phyloP scores from a whole-genome alignment of 768 basidiomycete species.

The Pleurotus giganteus region DNA sequence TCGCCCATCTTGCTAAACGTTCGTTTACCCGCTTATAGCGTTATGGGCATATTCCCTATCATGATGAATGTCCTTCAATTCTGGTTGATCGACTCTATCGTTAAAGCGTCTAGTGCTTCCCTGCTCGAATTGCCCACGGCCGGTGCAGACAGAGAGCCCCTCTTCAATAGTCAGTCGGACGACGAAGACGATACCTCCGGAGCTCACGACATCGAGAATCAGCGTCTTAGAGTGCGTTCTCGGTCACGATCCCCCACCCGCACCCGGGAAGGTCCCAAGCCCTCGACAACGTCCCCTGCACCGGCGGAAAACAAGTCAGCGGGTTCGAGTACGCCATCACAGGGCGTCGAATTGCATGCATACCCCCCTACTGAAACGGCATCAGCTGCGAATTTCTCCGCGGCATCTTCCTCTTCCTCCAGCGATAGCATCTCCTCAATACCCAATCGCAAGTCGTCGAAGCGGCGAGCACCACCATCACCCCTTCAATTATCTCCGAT shows the following conservation, averaged over 20 bases:
- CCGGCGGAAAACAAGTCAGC: constrained; percentile 41
- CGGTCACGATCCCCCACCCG: constrained; percentile 30
- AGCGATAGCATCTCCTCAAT: constrained; percentile 20
- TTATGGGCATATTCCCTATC: constrained; percentile 91
- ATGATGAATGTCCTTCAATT: constrained; percentile 90
- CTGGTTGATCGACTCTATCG: constrained; percentile 92
- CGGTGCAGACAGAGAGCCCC: constrained; percentile 53
- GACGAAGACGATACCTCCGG: constrained; percentile 47
- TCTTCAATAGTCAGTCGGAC: constrained; percentile 51
- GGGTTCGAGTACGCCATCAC: constrained; percentile 30
- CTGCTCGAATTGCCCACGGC: constrained; percentile 40
- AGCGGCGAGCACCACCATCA: constrained; percentile 38
- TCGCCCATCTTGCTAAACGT: neutral
- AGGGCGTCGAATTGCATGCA: constrained; percentile 41
- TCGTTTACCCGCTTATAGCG: constrained; percentile 38
- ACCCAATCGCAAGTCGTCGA: constrained; percentile 30
- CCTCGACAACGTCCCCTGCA: constrained; percentile 20
- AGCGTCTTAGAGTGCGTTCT: constrained; percentile 23
- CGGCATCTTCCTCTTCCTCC: constrained; percentile 28
- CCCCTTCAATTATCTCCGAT: constrained; percentile 35
- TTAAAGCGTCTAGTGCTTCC: constrained; percentile 54
- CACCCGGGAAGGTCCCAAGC: constrained; percentile 20
- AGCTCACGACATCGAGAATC: constrained; percentile 46
- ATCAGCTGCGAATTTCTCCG: constrained; percentile 41
- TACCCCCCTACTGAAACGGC: constrained; percentile 78